phyloP scores from a whole-genome alignment of 2,329 filamentous ascomycete genomes.

The Pezicula radicicola region DNA sequence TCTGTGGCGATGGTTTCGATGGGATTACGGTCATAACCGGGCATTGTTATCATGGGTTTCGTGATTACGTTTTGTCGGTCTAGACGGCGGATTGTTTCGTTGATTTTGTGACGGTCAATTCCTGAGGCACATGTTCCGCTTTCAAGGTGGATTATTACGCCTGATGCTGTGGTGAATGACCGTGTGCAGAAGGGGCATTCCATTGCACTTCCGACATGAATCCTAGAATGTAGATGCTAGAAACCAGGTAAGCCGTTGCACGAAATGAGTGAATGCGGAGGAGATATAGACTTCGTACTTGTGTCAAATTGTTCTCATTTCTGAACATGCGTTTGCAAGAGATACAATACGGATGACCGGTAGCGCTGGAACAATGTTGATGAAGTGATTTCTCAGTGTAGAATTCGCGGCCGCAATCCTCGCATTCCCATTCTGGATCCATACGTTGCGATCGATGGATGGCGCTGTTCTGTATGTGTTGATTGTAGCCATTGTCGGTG shows the following conservation, averaged over 20 bases:
- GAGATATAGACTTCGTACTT: slow-evolving; percentile 12
- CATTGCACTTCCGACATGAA: slow-evolving; percentile 43
- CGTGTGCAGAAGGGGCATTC: slow-evolving; percentile 53
- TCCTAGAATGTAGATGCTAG: slow-evolving; percentile 53
- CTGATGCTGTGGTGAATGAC: slow-evolving; percentile 46
- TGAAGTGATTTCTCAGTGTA: slow-evolving; percentile 10
- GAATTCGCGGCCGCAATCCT: slow-evolving; percentile 12
- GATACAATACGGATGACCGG: slow-evolving; percentile 16
- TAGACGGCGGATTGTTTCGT: slow-evolving; percentile 37
- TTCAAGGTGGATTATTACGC: slow-evolving; percentile 58
- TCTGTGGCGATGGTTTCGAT: slow-evolving; percentile 34
- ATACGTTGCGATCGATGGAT: slow-evolving; percentile 1
- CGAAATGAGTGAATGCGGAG: too few species aligned
- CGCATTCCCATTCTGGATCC: slow-evolving; percentile 14
- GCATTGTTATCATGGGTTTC: slow-evolving; percentile 47
- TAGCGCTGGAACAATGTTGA: slow-evolving; percentile 12
- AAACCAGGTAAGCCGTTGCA: too few species aligned
- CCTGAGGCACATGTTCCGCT: slow-evolving; percentile 42
- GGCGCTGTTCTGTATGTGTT: slow-evolving; percentile 15
- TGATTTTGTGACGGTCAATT: slow-evolving; percentile 47
- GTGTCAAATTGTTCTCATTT: slow-evolving; percentile 18
- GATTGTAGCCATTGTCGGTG: slow-evolving; percentile 6
- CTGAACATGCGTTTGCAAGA: slow-evolving; percentile 17
- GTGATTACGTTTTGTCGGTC: slow-evolving; percentile 49
- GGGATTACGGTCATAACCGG: slow-evolving; percentile 21